Conservation (phyloP, 805 yeast species). For the Hanseniaspora meyeri region DNA sequence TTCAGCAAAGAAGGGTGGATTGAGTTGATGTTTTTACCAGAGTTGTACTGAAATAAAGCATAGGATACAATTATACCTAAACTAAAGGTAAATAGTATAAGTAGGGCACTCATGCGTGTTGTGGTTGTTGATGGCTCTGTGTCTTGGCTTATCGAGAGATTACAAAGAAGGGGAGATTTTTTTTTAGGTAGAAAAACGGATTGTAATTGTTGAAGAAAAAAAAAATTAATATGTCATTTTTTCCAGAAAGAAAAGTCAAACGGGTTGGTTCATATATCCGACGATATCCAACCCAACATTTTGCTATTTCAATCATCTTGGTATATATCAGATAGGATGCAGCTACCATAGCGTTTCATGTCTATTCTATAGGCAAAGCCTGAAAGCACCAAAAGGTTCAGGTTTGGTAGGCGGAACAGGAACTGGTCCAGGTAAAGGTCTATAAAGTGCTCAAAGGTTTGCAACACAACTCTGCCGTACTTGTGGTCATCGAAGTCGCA, state of each 20-base stretch:
- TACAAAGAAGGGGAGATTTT: too few relatives aligned
- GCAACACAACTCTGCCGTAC: not conserved
- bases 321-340: not conserved
- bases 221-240: not conserved
- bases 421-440: constrained; percentile 5
- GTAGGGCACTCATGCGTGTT: not conserved
- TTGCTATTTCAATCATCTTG: not conserved
- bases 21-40: not conserved
- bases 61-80: not conserved
- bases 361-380: constrained; percentile 8
- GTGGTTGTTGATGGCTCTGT: not conserved
- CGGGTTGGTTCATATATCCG: not conserved
- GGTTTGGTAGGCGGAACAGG: not conserved
- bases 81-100: not conserved
- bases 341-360: constrained; percentile 2
- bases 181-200: too few relatives aligned
- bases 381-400: not conserved
- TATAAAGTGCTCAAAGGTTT: constrained; percentile 9
- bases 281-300: not conserved
- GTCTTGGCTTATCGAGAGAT: not conserved
- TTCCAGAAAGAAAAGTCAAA: too few relatives aligned
- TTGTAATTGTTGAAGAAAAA: not conserved
- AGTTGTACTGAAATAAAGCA: not conserved
- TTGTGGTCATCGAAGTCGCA: not conserved
- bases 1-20: constrained; percentile 8